Percentiles rank a stretch among this genome's conserved stretches.
Conservation (phyloP, 164 flowering plant species). For the Kalanchoe fedtschenkoi region DNA sequence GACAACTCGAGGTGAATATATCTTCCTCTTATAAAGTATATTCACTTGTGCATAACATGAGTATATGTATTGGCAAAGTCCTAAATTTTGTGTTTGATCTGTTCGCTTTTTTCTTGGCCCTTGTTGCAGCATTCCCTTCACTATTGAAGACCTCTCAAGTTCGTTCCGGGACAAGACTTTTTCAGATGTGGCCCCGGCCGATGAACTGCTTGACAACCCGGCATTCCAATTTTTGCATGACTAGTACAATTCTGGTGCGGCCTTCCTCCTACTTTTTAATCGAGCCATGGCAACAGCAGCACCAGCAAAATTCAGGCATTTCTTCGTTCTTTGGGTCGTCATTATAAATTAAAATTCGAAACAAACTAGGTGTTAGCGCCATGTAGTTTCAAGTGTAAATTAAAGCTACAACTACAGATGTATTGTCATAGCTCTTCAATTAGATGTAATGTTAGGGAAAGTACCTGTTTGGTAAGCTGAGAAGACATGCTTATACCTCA, state of each 20-base stretch:
- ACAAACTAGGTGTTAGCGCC: too few species aligned
- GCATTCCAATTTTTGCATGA: constrained; percentile 62
- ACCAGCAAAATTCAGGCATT: background rate
- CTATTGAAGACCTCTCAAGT: constrained; percentile 53
- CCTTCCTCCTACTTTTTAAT: constrained; percentile 2
- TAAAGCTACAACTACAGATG: too few species aligned
- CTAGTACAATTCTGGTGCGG: background rate
- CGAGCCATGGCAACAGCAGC: constrained; percentile 2
- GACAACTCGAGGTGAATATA: constrained; percentile 46
- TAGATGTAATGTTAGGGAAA: too few species aligned
- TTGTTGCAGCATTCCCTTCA: constrained; percentile 63
- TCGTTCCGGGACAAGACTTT: constrained; percentile 49
- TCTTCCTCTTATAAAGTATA: background rate
- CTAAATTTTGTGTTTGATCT: too few species aligned
- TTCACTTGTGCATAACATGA: too few species aligned
- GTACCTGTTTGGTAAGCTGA: too few species aligned
- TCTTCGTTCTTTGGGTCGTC: background rate
- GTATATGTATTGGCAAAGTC: too few species aligned
- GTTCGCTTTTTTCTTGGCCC: background rate
- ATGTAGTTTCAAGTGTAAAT: too few species aligned
- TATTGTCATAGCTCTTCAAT: too few species aligned
- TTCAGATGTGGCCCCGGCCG: constrained; percentile 45
- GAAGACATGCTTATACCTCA: too few species aligned
- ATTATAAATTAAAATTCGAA: too few species aligned
- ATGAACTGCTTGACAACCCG: constrained; percentile 50